Evolutionary conservation across 2,329 filamentous ascomycete genomes (phyloP).

Genomic region (Blumeriella jaapii): DNA sequence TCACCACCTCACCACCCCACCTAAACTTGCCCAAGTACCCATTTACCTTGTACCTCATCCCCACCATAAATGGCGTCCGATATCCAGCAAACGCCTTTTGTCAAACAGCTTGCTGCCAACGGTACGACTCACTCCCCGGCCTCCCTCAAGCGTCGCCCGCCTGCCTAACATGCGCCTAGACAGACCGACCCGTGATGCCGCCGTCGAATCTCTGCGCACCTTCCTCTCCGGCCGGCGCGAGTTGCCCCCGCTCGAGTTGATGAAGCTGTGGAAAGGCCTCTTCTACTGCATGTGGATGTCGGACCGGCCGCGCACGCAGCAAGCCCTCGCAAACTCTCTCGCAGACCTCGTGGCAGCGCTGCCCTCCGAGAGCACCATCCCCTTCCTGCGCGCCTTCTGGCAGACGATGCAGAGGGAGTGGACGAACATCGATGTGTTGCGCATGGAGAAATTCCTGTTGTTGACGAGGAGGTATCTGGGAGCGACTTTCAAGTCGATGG

Average conservation of each 20-base stretch:
- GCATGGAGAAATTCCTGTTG: constrained; percentile 88
- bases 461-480: constrained; percentile 69
- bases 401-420: constrained; percentile 58
- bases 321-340: constrained; percentile 68
- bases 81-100: constrained; percentile 26
- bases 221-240: constrained; percentile 54
- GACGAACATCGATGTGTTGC: constrained; percentile 58
- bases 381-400: constrained; percentile 56
- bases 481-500: constrained; percentile 47
- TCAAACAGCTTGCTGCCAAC: constrained; percentile 29
- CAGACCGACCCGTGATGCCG: constrained; percentile 64
- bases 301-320: constrained; percentile 79
- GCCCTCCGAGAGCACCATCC: constrained; percentile 32
- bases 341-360: constrained; percentile 56
- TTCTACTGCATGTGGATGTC: constrained; percentile 94
- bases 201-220: constrained; percentile 62
- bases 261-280: constrained; percentile 90
- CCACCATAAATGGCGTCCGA: constrained; percentile 17
- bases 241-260: constrained; percentile 57
- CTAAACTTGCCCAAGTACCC: constrained; percentile 1
- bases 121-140: constrained; percentile 16
- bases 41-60: constrained; percentile 2
- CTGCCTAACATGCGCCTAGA: constrained; percentile 38
- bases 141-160: background rate
- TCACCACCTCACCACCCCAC: constrained; percentile 1